Evolutionary conservation across 441 rosid genomes (phyloP).

Genomic region (Geranium incanum): DNA sequence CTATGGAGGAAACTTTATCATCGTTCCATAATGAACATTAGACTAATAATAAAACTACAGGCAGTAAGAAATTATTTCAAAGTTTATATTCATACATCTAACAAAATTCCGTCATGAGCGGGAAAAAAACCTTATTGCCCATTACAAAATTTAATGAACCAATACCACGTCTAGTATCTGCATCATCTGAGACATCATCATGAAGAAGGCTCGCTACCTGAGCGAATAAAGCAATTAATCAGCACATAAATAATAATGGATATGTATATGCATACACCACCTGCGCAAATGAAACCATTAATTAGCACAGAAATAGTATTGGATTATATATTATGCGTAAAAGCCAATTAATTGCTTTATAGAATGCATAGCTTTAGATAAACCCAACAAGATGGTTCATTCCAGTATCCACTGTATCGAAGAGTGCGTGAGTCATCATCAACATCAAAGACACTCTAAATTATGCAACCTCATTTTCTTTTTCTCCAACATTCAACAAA

Average conservation of each 20-base stretch:
- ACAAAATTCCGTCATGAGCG: neutral
- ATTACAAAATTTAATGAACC: slow-evolving; percentile 79
- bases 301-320: too few species aligned
- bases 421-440: neutral
- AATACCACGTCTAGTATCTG: slow-evolving; percentile 85
- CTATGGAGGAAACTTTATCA: neutral
- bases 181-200: slow-evolving; percentile 95
- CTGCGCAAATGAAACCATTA: too few species aligned
- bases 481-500: neutral
- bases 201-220: slow-evolving; percentile 98
- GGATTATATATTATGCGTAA: too few species aligned
- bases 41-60: neutral
- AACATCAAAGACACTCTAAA: neutral
- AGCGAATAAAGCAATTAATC: slow-evolving; percentile 17
- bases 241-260: neutral
- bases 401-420: neutral
- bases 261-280: neutral
- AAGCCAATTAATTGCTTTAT: neutral
- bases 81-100: neutral
- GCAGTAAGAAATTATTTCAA: neutral
- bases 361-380: neutral
- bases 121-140: slow-evolving; percentile 74
- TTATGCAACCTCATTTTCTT: neutral
- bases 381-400: neutral
- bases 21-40: neutral